Evolutionary conservation across 208 protist genomes (phyloP).

Genomic region (Acanthamoeba royreba): DNA sequence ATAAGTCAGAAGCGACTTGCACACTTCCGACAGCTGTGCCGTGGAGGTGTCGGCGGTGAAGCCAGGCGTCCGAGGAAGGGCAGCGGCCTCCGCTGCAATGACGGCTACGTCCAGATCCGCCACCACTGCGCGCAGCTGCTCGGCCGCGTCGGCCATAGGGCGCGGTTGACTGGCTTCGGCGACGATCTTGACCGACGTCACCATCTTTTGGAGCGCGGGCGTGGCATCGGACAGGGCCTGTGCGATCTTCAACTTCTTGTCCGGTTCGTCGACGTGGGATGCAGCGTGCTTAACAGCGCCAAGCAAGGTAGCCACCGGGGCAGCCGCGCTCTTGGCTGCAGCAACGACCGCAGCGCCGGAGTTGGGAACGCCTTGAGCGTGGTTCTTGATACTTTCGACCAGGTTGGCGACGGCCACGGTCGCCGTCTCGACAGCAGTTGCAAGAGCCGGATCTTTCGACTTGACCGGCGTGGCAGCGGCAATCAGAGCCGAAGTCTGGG

Average conservation of each 20-base stretch:
- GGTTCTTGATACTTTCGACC: neutral
- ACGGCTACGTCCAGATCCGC: conserved; percentile 13
- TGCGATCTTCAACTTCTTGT: neutral
- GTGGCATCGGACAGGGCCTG: neutral
- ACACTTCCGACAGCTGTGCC: neutral
- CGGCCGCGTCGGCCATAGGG: neutral
- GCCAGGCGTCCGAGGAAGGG: neutral
- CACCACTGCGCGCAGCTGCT: neutral
- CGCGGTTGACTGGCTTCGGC: neutral
- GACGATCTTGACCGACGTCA: neutral
- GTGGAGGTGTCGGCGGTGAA: neutral
- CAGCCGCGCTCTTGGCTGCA: neutral
- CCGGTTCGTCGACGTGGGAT: neutral
- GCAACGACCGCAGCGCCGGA: neutral
- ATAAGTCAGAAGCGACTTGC: neutral
- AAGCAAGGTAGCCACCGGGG: neutral
- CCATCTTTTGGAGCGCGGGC: conserved; percentile 19
- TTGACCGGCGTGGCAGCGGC: neutral
- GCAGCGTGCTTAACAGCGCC: neutral
- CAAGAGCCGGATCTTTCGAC: neutral
- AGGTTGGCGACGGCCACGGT: neutral
- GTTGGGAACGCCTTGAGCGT: neutral
- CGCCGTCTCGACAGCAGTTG: neutral
- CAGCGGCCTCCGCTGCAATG: neutral
- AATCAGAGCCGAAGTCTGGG: neutral